Evolutionary conservation across 148 eudicot genomes (phyloP), one percentile per base, ranked within the genome.

Genomic region (Spergularia marina): DNA sequence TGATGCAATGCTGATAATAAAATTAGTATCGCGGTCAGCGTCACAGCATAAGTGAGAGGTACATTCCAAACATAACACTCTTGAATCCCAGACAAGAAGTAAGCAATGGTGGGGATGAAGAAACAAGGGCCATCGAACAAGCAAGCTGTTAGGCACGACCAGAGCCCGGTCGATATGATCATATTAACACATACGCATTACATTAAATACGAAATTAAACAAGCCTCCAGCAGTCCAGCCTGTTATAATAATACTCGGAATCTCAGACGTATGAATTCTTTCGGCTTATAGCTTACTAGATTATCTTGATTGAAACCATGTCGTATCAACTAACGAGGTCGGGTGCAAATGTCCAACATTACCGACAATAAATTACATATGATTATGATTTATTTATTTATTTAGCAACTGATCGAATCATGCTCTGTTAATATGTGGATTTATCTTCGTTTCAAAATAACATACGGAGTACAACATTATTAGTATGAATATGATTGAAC

Each of bases 81-180:
- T 12, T n/a, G 18, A 73, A 57, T 58, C 54, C 54, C 25, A 72
- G 65, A 72, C 66, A 4, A 58, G 34, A 71, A 55, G 23, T 34
- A 71, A 36, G 49, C 49, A 71, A 16, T 53, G 11, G 64, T 40
- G 30, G 51, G 62, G 53, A 9, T n/a, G 34, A 39, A 70, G 57
- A 73, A 44, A 73, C 76, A 73, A 73, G 44, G 30, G 49, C 40
- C 73, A 70, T 55, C 44, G n/a, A 51, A 7, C 11, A 34, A 71
- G 49, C 53, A 71, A 73, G 67, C 67, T 73, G 67, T 39, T 60
- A 15, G 40, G 67, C 67, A 60, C 30, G 55, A 41, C 12, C 23
- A 14, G 6, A 71, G 23, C 55, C 56, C 60, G 25, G 36, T n/a
- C 54, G 40, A 41, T 44, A 7, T 30, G 58, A 52, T n/a, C n/a